Evolutionary conservation across 73 alveolate genomes (phyloP).

Genomic region (Blepharisma japonicum): DNA sequence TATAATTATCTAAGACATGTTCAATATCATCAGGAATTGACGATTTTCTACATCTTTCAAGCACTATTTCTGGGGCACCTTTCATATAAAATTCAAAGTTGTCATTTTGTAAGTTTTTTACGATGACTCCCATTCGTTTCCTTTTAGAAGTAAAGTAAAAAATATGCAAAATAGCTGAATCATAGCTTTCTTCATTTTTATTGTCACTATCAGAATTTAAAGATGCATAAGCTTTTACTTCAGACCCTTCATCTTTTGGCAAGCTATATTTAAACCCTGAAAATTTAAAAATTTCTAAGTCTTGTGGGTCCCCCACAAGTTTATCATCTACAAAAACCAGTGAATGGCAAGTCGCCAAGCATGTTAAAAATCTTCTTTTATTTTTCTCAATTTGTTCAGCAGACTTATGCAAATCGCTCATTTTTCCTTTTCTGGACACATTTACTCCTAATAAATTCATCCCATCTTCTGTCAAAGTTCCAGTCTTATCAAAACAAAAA

Average conservation of each 20-base stretch:
- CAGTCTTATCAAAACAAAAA: constrained; percentile 96
- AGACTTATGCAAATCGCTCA: not conserved
- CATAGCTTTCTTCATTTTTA: not conserved
- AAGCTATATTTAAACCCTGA: not conserved
- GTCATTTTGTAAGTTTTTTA: constrained; percentile 29
- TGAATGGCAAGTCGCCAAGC: constrained; percentile 79
- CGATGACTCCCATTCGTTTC: constrained; percentile 60
- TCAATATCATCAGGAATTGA: constrained; percentile 74
- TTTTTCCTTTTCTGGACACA: not conserved
- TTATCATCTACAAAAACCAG: constrained; percentile 59
- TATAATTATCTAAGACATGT: constrained; percentile 65
- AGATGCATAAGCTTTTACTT: not conserved
- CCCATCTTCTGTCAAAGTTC: constrained; percentile 97
- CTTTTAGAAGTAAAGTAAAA: constrained; percentile 62
- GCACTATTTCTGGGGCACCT: constrained; percentile 88
- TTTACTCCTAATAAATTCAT: constrained; percentile 75
- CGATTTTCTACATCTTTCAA: constrained; percentile 57
- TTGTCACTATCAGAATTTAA: not conserved
- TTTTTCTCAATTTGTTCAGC: not conserved
- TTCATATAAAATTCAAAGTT: constrained; percentile 43
- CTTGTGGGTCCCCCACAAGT: not conserved
- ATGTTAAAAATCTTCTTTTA: not conserved
- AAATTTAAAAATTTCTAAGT: not conserved
- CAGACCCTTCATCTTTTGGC: not conserved
- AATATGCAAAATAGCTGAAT: constrained; percentile 37